These are phyloP conservation scores for Xylaria sp. DNA, from an alignment of 2,329 filamentous ascomycete genomes.

Conservation along the genomic window DNA sequence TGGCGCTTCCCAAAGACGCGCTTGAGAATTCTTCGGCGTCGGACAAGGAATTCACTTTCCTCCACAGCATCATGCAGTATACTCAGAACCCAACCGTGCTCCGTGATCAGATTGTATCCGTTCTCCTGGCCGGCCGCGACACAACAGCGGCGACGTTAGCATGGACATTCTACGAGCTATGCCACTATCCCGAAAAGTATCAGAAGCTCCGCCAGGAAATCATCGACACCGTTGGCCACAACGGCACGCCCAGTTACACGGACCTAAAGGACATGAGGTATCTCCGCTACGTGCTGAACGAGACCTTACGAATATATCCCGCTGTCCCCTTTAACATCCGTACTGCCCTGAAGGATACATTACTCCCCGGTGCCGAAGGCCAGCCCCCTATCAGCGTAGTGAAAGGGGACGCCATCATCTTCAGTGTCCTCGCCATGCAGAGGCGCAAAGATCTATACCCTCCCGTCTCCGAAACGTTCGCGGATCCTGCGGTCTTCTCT, in stretches of 20 bases:
- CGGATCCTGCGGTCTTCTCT: conserved; percentile 20
- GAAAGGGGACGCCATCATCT: conserved; percentile 18
- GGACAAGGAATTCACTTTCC: conserved; percentile 63
- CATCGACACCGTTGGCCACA: conserved; percentile 46
- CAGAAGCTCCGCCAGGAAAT: conserved; percentile 58
- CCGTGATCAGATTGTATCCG: conserved; percentile 66
- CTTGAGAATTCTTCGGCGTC: conserved; percentile 62
- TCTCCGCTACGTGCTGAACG: conserved; percentile 35
- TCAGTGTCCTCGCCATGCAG: conserved; percentile 14
- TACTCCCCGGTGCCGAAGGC: conserved; percentile 26
- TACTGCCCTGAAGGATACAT: conserved; percentile 36
- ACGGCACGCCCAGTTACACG: conserved; percentile 47
- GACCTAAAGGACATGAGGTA: conserved; percentile 67
- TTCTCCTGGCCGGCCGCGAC: conserved; percentile 66
- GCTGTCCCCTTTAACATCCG: conserved; percentile 34
- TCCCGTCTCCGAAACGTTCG: conserved; percentile 15
- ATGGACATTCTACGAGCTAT: conserved; percentile 62
- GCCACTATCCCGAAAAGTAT: conserved; percentile 51
- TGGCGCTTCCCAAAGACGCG: conserved; percentile 57
- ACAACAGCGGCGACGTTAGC: conserved; percentile 62
- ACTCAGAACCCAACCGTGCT: conserved; percentile 58
- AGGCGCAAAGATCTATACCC: conserved; percentile 21
- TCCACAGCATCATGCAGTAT: conserved; percentile 67
- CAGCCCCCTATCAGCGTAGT: conserved; percentile 15
- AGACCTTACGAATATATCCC: conserved; percentile 40